Percentiles rank a stretch among this genome's conserved stretches.
phyloP scores from a whole-genome alignment of 2,329 filamentous ascomycete species.

The Fusarium cicatricum region DNA sequence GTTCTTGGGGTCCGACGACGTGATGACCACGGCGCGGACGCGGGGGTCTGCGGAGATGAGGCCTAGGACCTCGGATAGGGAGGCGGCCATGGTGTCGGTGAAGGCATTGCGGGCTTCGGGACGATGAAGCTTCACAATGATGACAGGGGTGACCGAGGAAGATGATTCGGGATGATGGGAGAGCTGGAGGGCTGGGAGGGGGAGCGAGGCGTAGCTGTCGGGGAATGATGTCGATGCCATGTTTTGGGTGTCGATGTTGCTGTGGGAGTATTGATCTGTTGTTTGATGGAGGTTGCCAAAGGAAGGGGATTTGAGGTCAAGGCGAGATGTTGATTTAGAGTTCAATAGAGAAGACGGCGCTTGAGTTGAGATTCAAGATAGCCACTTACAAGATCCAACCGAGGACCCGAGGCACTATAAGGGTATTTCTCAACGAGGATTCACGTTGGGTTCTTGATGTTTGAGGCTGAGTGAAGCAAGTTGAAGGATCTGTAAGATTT shows the following conservation, averaged over 20 bases:
- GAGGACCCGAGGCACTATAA: constrained; percentile 4
- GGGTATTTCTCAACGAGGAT: background rate
- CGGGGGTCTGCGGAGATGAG: constrained; percentile 61
- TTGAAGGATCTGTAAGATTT: background rate
- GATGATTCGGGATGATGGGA: constrained; percentile 61
- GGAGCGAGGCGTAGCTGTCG: constrained; percentile 51
- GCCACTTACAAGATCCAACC: constrained; percentile 26
- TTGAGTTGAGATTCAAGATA: constrained; percentile 18
- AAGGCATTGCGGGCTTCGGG: constrained; percentile 75
- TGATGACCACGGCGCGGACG: constrained; percentile 63
- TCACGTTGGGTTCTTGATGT: background rate
- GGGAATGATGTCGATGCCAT: constrained; percentile 42
- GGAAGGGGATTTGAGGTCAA: background rate
- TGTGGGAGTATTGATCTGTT: background rate
- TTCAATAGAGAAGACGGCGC: constrained; percentile 9
- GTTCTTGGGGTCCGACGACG: constrained; percentile 58
- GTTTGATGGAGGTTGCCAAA: background rate
- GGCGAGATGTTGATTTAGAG: constrained; percentile 18
- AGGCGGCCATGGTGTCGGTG: constrained; percentile 68
- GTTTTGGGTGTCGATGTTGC: background rate
- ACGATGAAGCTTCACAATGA: constrained; percentile 70
- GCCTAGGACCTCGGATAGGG: constrained; percentile 63
- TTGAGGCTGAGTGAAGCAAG: background rate
- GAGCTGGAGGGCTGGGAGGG: constrained; percentile 55
- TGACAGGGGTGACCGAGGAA: constrained; percentile 64